Evolutionary conservation across 2,329 filamentous ascomycete species (phyloP).

Genomic region (Chaetomium sp.): DNA sequence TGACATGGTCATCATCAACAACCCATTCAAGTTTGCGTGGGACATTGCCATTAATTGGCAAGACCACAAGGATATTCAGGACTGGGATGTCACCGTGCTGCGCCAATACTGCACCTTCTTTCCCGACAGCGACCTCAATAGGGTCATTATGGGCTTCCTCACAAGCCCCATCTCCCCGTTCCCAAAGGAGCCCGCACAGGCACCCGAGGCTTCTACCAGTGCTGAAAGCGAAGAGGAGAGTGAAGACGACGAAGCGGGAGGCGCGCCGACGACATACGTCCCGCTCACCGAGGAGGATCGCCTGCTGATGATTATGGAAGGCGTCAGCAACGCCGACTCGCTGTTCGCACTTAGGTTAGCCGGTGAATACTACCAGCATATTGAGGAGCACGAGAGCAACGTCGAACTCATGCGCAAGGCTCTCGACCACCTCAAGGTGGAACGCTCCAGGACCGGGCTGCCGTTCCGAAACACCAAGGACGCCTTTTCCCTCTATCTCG

Average conservation of each 20-base stretch:
- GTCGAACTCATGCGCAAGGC: slow-evolving; percentile 80
- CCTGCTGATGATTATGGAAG: slow-evolving; percentile 77
- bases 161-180: slow-evolving; percentile 85
- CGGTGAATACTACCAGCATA: slow-evolving; percentile 77
- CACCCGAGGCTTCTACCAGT: slow-evolving; percentile 36
- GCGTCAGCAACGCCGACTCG: slow-evolving; percentile 68
- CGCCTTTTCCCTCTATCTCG: slow-evolving; percentile 74
- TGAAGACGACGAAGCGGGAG: slow-evolving; percentile 60
- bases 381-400: slow-evolving; percentile 83
- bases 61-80: slow-evolving; percentile 71
- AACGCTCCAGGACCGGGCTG: slow-evolving; percentile 69
- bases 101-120: slow-evolving; percentile 82
- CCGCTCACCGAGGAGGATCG: slow-evolving; percentile 75
- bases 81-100: slow-evolving; percentile 77
- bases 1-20: slow-evolving; percentile 95
- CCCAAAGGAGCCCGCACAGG: slow-evolving; percentile 44
- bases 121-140: slow-evolving; percentile 77
- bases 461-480: slow-evolving; percentile 70
- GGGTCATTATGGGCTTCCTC: slow-evolving; percentile 79
- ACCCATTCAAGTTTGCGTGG: slow-evolving; percentile 89
- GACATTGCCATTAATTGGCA: slow-evolving; percentile 87
- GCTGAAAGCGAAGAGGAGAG: slow-evolving; percentile 54
- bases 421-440: slow-evolving; percentile 59
- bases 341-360: slow-evolving; percentile 81
- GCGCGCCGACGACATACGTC: slow-evolving; percentile 55